These are phyloP conservation scores for Phytopythium chamaehyphon DNA, from an alignment of 352 stramenopile species.

Conservation along the genomic window DNA sequence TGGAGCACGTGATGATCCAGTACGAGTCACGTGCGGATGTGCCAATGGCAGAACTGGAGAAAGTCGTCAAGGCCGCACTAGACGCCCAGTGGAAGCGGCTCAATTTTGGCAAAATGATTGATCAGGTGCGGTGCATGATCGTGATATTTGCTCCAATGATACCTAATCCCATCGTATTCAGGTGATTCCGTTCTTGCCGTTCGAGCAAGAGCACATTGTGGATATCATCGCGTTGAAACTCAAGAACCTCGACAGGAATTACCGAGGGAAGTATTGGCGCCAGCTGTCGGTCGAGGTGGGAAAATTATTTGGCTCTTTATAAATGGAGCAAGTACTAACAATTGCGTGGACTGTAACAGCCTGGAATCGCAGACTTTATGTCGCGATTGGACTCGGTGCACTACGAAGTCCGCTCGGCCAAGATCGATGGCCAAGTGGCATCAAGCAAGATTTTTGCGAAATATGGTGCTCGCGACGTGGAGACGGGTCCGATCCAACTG, in stretches of 20 bases:
- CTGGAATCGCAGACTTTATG: constrained; percentile 58
- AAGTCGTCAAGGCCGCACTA: constrained; percentile 73
- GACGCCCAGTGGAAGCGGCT: constrained; percentile 85
- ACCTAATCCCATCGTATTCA: constrained; percentile 11
- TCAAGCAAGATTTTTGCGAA: constrained; percentile 78
- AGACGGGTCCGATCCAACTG: constrained; percentile 71
- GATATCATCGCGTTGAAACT: constrained; percentile 84
- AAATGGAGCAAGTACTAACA: no score
- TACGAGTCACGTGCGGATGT: constrained; percentile 70
- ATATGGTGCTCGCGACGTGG: constrained; percentile 79
- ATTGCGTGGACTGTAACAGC: constrained; percentile 11
- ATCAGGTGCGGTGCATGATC: constrained; percentile 37
- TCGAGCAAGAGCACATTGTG: constrained; percentile 77
- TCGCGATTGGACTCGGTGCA: constrained; percentile 69
- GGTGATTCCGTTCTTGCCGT: constrained; percentile 87
- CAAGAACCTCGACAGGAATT: constrained; percentile 63
- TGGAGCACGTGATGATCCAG: constrained; percentile 83
- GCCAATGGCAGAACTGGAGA: constrained; percentile 53
- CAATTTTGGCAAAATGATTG: constrained; percentile 89
- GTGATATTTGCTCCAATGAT: neutral
- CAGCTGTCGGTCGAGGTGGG: constrained; percentile 67
- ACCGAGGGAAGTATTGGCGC: constrained; percentile 74
- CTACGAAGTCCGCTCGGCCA: constrained; percentile 60
- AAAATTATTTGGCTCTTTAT: neutral
- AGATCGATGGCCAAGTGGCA: constrained; percentile 40